These are phyloP conservation scores for Linum tenue DNA, from an alignment of 345 rosid genomes.

Conservation along the genomic window DNA sequence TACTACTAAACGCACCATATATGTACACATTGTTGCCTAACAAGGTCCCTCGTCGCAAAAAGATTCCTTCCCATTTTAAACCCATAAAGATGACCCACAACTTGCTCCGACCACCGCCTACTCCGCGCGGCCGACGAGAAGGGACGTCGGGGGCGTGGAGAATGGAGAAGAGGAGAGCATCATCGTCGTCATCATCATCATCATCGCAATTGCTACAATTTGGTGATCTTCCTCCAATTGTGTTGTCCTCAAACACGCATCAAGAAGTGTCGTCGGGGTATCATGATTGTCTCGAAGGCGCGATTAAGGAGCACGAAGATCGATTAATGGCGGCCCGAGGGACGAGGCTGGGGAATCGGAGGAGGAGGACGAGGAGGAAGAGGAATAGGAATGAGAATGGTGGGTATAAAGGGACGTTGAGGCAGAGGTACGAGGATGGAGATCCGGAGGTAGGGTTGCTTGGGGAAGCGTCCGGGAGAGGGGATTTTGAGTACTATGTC, in stretches of 20 bases:
- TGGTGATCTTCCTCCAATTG: too few species aligned
- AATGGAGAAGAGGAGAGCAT: too few species aligned
- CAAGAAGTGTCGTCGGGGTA: background rate
- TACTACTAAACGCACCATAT: background rate
- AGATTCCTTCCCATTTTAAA: too few species aligned
- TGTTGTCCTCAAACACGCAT: too few species aligned
- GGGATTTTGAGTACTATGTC: background rate
- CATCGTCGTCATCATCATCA: too few species aligned
- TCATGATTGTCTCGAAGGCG: background rate
- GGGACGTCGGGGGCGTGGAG: too few species aligned
- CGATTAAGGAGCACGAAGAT: background rate
- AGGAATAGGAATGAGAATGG: background rate
- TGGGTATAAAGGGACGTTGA: background rate
- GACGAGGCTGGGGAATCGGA: background rate
- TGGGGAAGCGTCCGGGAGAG: background rate
- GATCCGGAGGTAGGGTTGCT: background rate
- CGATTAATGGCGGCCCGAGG: background rate
- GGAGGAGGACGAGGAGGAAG: background rate
- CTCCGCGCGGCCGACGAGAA: too few species aligned
- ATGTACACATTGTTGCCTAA: background rate
- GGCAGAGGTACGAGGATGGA: background rate
- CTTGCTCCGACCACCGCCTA: too few species aligned
- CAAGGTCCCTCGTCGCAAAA: too few species aligned
- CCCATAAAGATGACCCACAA: too few species aligned
- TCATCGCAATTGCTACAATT: too few species aligned